Percentiles rank a stretch among this genome's conserved stretches.
Conservation (phyloP, 1,139 yeast genomes). For the Ogataea hybrid region DNA sequence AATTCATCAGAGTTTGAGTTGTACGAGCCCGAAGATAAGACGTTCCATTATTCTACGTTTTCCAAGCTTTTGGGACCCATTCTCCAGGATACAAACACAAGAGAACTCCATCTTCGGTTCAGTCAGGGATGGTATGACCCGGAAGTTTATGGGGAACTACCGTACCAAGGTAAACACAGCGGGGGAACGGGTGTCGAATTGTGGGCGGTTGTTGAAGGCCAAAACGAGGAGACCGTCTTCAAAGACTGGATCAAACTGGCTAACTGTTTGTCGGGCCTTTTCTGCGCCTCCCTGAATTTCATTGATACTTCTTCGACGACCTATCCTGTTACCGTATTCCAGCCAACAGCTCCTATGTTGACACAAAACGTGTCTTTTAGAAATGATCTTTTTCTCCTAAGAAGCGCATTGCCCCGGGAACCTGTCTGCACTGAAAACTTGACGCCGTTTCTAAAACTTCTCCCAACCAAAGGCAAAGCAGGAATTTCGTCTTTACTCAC, state of each 20-base stretch:
- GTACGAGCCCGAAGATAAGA: slow-evolving; percentile 28
- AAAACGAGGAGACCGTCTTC: slow-evolving; percentile 51
- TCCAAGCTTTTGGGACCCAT: slow-evolving; percentile 84
- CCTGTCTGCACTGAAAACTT: slow-evolving; percentile 97
- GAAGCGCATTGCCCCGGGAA: slow-evolving; percentile 93
- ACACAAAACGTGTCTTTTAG: slow-evolving; percentile 27
- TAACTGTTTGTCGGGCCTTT: slow-evolving; percentile 81
- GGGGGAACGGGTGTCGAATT: slow-evolving; percentile 98
- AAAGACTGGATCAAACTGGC: slow-evolving; percentile 69
- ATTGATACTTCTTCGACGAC: slow-evolving; percentile 81
- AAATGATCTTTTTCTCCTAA: slow-evolving; percentile 52
- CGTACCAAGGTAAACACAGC: slow-evolving; percentile 63
- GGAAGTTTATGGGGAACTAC: slow-evolving; percentile 82
- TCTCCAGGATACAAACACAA: slow-evolving; percentile 60
- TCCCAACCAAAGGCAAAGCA: slow-evolving; percentile 91
- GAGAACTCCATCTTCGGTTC: slow-evolving; percentile 80
- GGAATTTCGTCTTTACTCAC: slow-evolving; percentile 85
- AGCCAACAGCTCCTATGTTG: slow-evolving; percentile 28
- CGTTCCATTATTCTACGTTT: slow-evolving; percentile 66
- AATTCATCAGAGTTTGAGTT: slow-evolving; percentile 46
- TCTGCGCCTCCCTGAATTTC: slow-evolving; percentile 92
- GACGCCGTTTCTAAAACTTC: slow-evolving; percentile 85
- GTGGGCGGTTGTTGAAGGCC: slow-evolving; percentile 82
- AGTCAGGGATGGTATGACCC: slow-evolving; percentile 97
- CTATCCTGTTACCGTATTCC: slow-evolving; percentile 55